Percentiles rank a stretch among this genome's conserved stretches.
phyloP scores from a whole-genome alignment of 2,329 filamentous ascomycete species.

The Cryphonectria nitschkei region DNA sequence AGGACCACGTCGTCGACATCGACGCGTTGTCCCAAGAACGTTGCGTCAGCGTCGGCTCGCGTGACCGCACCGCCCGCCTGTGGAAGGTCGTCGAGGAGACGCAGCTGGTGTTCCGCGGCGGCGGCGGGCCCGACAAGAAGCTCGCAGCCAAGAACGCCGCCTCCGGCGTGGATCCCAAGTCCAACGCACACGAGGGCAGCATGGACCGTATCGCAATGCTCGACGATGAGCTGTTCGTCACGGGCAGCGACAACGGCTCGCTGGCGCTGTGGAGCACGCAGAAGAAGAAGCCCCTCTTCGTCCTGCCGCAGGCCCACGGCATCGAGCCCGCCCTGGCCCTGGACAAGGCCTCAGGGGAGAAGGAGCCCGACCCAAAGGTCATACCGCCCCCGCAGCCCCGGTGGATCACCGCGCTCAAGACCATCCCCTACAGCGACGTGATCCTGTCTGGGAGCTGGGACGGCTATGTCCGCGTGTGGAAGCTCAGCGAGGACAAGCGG shows the following conservation, averaged over 20 bases:
- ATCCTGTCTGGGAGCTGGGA: constrained; percentile 95
- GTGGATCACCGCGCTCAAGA: constrained; percentile 87
- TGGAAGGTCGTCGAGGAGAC: constrained; percentile 98
- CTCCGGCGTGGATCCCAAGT: constrained; percentile 51
- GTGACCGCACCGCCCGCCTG: constrained; percentile 87
- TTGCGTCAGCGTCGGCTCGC: constrained; percentile 86
- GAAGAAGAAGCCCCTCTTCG: constrained; percentile 93
- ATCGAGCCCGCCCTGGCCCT: constrained; percentile 72
- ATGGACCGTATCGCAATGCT: constrained; percentile 92
- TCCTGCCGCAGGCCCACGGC: constrained; percentile 81
- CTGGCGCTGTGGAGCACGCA: constrained; percentile 85
- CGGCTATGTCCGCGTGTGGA: constrained; percentile 84
- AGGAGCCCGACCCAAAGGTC: constrained; percentile 61
- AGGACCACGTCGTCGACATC: constrained; percentile 85
- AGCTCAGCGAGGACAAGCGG: constrained; percentile 79
- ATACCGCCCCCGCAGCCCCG: constrained; percentile 71
- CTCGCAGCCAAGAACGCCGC: constrained; percentile 53
- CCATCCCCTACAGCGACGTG: constrained; percentile 87
- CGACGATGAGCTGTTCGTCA: constrained; percentile 87
- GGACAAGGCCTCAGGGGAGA: constrained; percentile 74
- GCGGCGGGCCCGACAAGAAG: constrained; percentile 49
- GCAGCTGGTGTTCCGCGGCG: constrained; percentile 92
- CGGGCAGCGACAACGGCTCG: constrained; percentile 88
- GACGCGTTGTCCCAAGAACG: constrained; percentile 83
- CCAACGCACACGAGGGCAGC: constrained; percentile 73